Conservation (phyloP, 2,329 filamentous ascomycete genomes). For the Aspergillus fijiensis region DNA sequence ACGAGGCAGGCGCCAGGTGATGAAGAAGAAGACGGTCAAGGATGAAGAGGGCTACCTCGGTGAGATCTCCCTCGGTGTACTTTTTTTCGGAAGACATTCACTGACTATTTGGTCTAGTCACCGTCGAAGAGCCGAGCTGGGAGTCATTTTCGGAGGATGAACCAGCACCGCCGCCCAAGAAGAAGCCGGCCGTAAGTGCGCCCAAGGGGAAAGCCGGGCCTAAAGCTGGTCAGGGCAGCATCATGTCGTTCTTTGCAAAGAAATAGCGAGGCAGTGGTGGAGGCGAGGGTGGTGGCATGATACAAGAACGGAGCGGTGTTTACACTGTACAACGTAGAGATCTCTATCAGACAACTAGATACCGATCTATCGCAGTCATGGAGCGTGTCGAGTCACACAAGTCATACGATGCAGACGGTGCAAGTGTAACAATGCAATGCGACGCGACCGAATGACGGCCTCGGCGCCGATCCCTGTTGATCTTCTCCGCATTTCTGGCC, state of each 20-base stretch:
- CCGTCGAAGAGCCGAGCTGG: constrained; percentile 80
- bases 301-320: background rate
- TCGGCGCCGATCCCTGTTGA: constrained; percentile 1
- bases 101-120: constrained; percentile 58
- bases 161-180: constrained; percentile 51
- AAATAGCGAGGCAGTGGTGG: constrained; percentile 50
- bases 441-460: background rate
- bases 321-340: too few species aligned
- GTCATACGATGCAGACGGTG: background rate
- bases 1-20: constrained; percentile 74
- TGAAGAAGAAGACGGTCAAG: constrained; percentile 82
- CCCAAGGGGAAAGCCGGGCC: constrained; percentile 55
- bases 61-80: constrained; percentile 46
- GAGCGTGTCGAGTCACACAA: background rate
- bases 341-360: too few species aligned
- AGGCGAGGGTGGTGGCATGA: background rate
- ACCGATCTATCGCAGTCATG: background rate
- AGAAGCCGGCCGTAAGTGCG: constrained; percentile 45
- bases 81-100: background rate
- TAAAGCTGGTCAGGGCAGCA: constrained; percentile 66
- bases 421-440: background rate
- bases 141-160: constrained; percentile 94
- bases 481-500: constrained; percentile 16
- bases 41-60: constrained; percentile 89
- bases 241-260: constrained; percentile 91